Base-by-base conservation (phyloP, 2,329 filamentous ascomycete species). In the Talaromyces islandicus region DNA sequence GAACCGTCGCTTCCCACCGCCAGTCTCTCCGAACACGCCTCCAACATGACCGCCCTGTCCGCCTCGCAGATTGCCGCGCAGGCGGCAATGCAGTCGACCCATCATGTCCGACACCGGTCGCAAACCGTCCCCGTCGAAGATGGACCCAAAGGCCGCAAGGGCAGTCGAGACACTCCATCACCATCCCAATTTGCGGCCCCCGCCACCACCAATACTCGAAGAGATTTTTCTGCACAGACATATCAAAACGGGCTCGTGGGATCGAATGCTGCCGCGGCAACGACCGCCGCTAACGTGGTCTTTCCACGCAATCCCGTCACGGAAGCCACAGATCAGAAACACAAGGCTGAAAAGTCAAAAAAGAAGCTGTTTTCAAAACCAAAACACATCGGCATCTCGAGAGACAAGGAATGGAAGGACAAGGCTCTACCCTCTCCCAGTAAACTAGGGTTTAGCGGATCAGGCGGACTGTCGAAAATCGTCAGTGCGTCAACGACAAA, bases 321-420 rank as follows among this genome's bases (percentile, higher is more conserved):
- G 52, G 63, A 68, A 51, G 59, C 66, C 12, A 57, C 60, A 21
- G 71, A 73, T 7, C 63, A 68, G 24, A 86, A 86, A 67, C 76
- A 74, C 43, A 79, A 81, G 61, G 82, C 82, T 60, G 82, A 85
- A 66, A 84, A 84, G 68, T 84, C 83, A 41, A 88, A 87, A 74
- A 88, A 86, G 81, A 88, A 88, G 71, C 76, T 88, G 5, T 88
- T 89, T 69, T 46, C 55, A 19, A 88, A 88, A 67, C 85, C 85
- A 1, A 88, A 88, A 73, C 83, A 82, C 63, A 86, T 88, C 64
- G 82, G 80, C 4, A 81, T 86, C 17, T 83, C 82, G n/a, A 82
- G 83, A 62, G 82, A 86, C 51, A 85, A 83, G 65, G 81, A 85
- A 60, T 58, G 69, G 60, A 82, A 80, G 63, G 75, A 81, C 24